phyloP scores from a whole-genome alignment of 495 filamentous ascomycete genomes.

The Penicillium cataractarum region DNA sequence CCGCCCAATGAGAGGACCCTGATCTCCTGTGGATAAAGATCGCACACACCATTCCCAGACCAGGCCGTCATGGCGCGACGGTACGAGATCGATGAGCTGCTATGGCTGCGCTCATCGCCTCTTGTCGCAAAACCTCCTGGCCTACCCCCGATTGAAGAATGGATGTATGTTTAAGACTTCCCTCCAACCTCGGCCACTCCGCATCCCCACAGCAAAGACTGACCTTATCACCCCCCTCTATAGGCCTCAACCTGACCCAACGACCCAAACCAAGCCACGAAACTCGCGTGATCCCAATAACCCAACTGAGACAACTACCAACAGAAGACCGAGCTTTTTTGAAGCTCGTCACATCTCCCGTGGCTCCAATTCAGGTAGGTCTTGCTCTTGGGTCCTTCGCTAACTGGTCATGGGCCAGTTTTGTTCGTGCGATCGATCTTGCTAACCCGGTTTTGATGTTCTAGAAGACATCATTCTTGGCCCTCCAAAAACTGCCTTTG shows the following conservation, averaged over 20 bases:
- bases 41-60: slow-evolving; percentile 32
- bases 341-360: slow-evolving; percentile 65
- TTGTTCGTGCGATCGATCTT: neutral
- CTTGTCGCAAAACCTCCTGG: slow-evolving; percentile 78
- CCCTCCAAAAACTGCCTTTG: slow-evolving; percentile 84
- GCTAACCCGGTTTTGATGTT: slow-evolving; percentile 42
- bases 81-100: slow-evolving; percentile 81
- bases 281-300: slow-evolving; percentile 48
- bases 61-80: slow-evolving; percentile 56
- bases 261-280: slow-evolving; percentile 51
- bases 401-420: neutral
- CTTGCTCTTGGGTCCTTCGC: slow-evolving; percentile 15
- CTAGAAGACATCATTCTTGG: slow-evolving; percentile 85
- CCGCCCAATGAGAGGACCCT: slow-evolving; percentile 42
- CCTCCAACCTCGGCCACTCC: slow-evolving; percentile 6
- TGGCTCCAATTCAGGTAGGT: slow-evolving; percentile 59
- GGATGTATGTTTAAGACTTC: slow-evolving; percentile 63
- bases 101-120: slow-evolving; percentile 77
- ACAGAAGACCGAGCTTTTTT: slow-evolving; percentile 62
- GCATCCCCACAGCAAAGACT: slow-evolving; percentile 31
- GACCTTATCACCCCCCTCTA: slow-evolving; percentile 21
- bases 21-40: slow-evolving; percentile 31
- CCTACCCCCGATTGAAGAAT: slow-evolving; percentile 90
- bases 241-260: slow-evolving; percentile 51
- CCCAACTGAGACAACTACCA: slow-evolving; percentile 39